Base-by-base conservation (phyloP, 2,329 filamentous ascomycete species). In the Penicillium freii region DNA sequence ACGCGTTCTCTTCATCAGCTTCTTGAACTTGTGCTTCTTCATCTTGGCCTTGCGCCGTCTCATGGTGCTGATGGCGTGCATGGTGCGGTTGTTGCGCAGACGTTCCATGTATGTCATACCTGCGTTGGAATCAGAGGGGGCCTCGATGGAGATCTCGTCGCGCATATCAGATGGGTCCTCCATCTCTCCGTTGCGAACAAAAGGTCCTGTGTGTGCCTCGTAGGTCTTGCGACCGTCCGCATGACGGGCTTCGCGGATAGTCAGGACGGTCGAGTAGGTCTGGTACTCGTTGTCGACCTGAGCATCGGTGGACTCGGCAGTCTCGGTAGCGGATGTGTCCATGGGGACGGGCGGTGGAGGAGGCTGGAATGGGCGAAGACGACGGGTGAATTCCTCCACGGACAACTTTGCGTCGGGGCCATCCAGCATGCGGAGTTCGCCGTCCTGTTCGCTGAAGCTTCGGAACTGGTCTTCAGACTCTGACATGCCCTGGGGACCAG, bases 21-120 rank as follows among this genome's bases (percentile, higher is more conserved):
- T 99, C 92, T 97, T 97, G 79, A 96, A 96, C 87, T 99, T 99
- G 85, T 97, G 93, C 86, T 97, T 99, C 90, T 99, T 99, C 92
- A 99, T 99, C 86, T 92, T 96, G 71, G 97, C 80, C 80, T 94
- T 95, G 72, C 92, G 83, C 78, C 96, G 91, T 75, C 94, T 84
- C 82, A 88, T 92, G 67, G 97, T 93, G 72, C 91, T 96, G 73
- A 99, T 91, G 62, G 91, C 85, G 60, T 87, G 79, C 88, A 96
- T 92, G 73, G 74, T 69, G 65, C 68, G 66, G 63, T 79, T 76
- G 57, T 73, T 66, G 50, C 84, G 83, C 80, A 90, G 85, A 64
- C 89, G 87, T 72, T 89, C 85, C 29, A 91, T 79, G 71, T 92
- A 92, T 48, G 69, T 72, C 58, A 62, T 66, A 44, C 65, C 66